phyloP scores from a whole-genome alignment of 768 basidiomycete species.

The Rhodotorula graminis region DNA sequence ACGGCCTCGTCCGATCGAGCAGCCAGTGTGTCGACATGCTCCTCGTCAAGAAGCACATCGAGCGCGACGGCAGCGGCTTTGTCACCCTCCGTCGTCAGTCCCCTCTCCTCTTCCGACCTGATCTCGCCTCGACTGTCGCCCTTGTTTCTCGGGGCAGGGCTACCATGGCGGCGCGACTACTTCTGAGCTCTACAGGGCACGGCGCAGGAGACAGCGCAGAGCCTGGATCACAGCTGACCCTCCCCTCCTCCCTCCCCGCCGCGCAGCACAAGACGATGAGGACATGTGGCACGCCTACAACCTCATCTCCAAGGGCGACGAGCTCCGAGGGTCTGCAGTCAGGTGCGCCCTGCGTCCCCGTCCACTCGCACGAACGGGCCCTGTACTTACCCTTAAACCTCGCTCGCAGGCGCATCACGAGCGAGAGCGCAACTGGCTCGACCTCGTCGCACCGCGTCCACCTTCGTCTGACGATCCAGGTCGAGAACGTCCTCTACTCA shows the following conservation, averaged over 20 bases:
- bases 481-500: conserved; percentile 73
- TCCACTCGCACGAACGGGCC: too few species aligned
- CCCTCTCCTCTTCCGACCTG: neutral
- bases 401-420: conserved; percentile 63
- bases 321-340: conserved; percentile 30
- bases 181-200: too few species aligned
- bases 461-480: conserved; percentile 75
- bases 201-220: neutral
- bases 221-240: neutral
- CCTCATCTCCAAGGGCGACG: conserved; percentile 61
- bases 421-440: conserved; percentile 84
- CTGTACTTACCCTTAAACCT: neutral
- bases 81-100: conserved; percentile 67
- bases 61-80: conserved; percentile 80
- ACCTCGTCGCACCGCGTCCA: conserved; percentile 84
- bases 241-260: too few species aligned
- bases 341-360: conserved; percentile 12
- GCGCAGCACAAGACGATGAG: conserved; percentile 79
- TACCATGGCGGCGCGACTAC: too few species aligned
- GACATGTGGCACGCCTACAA: conserved; percentile 99
- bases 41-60: conserved; percentile 71
- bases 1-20: neutral
- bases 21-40: conserved; percentile 58
- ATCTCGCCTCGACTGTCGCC: too few species aligned
- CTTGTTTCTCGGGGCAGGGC: too few species aligned